Base-by-base conservation (phyloP, 2,329 filamentous ascomycete genomes). In the Paraconiothyrium brasiliense region DNA sequence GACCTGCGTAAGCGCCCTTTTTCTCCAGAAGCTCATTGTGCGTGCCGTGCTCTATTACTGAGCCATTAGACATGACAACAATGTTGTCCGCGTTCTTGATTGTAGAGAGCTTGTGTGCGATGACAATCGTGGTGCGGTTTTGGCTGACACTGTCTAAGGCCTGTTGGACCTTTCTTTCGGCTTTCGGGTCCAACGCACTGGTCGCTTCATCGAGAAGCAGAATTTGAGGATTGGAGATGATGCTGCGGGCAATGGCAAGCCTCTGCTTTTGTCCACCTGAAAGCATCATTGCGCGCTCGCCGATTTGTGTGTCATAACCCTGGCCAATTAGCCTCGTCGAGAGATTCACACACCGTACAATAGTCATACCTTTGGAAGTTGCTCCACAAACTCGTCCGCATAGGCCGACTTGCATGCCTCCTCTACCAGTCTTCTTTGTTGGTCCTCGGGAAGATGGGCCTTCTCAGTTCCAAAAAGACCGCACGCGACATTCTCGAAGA, bases 31-130 rank as follows among this genome's bases (percentile, higher is more conserved):
- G 85, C 13, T 91, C 84, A 61, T 94, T 87, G 74, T 98, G 94
- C 0, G 87, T 93, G 52, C 95, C 95, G 79, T 97, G 93, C 78
- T 99, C 95, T 14, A 97, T 84, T 58, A 99, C 94, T 22, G 84
- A 81, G 8, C 94, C 94, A 61, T 89, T 79, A 10, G 89, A 85
- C 89, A 99, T 94, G 67, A 97, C 94, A 22, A 97, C 92, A 69
- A 99, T 98, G 73, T 97, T 97, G 78, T 98, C 91, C 0, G 94
- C 94, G 67, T 93, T 90, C 76, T 89, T 93, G 81, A 98, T 97
- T 4, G 95, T 99, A 0, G 93, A 97, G 7, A 98, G 84, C 71
- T 94, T 91, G 80, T 99, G 95, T 46, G 95, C 95, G 78, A 99
- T 98, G 8, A 94, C 92, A 71, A 98, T 97, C 2, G 94, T 98